Base-by-base conservation (phyloP, 2,329 filamentous ascomycete species). In the Neonectria neomacrospora region DNA sequence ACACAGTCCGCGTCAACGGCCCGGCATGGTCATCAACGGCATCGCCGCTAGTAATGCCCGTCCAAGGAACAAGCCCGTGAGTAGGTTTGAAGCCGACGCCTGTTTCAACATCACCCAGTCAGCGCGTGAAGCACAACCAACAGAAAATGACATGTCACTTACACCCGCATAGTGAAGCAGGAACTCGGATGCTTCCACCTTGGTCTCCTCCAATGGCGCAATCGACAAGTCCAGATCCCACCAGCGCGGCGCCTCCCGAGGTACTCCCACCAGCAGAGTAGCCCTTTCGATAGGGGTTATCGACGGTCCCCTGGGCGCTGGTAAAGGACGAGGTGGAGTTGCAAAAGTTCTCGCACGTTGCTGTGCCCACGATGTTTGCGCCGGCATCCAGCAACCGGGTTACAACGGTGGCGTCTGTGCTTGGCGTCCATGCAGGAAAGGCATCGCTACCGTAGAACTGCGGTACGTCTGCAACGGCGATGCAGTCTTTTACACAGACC, bases 281-380 rank as follows among this genome's bases (percentile, higher is more conserved):
- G 0, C 82, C 83, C 52, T 74, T 70, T 0, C 66, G 68, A 30
- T 77, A 77, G 0, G 83, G 83, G 47, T 83, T 85, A 11, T 85
- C 76, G 6, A 86, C 77, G 1, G 74, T 73, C 0, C 84, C 83
- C 16, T 80, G 81, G 6, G 80, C 80, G 37, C 79, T 80, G 0
- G 81, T 84, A 63, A 81, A 84, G 0, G 81, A 83, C 0, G 80
- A 78, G 1, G 82, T 82, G 0, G 80, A 82, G 62, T 81, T 81
- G 65, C 83, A 86, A 51, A 83, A 81, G 67, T 85, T 85, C 64
- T 88, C 86, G 61, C 85, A 88, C 0, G 80, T 80, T 1, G 83
- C 78, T 1, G 83, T 86, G 11, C 85, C 82, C 8, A 80, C 76
- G 16, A 88, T 81, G 45, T 80, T 71, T 0, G 80, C 85, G 0